Conservation (phyloP, 805 yeast genomes). For the Yamadazyma insecticola region DNA sequence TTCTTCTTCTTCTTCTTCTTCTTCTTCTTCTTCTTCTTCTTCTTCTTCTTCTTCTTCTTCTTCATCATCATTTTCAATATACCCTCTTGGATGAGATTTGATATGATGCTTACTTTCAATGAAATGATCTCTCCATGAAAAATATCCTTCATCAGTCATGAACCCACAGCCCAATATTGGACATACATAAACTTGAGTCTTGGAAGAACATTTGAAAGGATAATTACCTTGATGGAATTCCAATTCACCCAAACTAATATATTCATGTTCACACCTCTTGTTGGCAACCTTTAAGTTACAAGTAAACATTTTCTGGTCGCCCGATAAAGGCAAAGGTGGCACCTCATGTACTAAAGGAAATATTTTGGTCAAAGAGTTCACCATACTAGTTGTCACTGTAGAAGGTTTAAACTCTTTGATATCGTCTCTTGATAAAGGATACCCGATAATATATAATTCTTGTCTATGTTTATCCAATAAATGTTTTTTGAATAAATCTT, state of each 20-base stretch:
- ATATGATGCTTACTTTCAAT: conserved; percentile 15
- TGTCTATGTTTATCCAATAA: conserved; percentile 17
- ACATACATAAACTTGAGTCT: conserved; percentile 30
- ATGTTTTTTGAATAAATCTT: conserved; percentile 20
- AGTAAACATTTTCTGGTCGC: conserved; percentile 14
- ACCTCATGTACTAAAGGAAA: conserved; percentile 20
- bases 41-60: background rate
- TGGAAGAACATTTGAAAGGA: conserved; percentile 20
- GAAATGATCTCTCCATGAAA: conserved; percentile 26
- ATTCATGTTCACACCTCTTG: conserved; percentile 9
- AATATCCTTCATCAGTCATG: conserved; percentile 30
- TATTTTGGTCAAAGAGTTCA: conserved; percentile 5
- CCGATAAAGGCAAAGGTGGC: conserved; percentile 20
- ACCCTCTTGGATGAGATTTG: conserved; percentile 6
- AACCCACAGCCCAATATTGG: conserved; percentile 39
- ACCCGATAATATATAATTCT: conserved; percentile 18
- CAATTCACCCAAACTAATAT: conserved; percentile 14
- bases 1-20: background rate
- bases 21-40: background rate
- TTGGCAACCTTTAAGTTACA: conserved; percentile 10
- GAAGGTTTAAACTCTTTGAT: background rate
- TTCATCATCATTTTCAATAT: too few species aligned
- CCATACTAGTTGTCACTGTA: conserved; percentile 6
- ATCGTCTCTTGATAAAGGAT: conserved; percentile 17
- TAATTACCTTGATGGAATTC: conserved; percentile 13